Base-by-base conservation (phyloP, 495 filamentous ascomycete genomes). In the Massariosphaeria phaeospora region DNA sequence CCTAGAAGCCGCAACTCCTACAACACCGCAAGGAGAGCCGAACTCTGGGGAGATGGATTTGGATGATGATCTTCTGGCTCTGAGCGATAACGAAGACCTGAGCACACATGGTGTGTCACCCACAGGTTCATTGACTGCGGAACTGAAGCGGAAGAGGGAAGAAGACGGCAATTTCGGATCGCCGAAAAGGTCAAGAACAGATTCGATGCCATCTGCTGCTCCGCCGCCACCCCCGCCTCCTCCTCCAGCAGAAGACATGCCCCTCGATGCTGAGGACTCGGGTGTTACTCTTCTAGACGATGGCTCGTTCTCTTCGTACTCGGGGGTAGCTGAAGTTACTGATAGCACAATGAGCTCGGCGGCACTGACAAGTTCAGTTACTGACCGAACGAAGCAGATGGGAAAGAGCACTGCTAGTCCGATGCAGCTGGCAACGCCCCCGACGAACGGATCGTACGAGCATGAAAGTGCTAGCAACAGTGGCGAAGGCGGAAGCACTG, bases 111-210 rank as follows among this genome's bases (percentile, higher is more conserved):
- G 41, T 10, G 20, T 18, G 1, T 57, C 54, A 68, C 42, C 65
- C 57, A 49, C 59, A 20, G 62, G 65, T 57, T 66, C 67, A 17
- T 70, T 72, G 12, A 51, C 48, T 41, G 36, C 52, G 71, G 75
- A 61, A 24, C 70, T 79, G 20, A 89, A 89, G 69, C 79, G 85
- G 13, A 86, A 86, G 68, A 73, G 81, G 29, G 73, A 76, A 20
- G 70, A 21, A 47, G 65, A 62, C 26, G 68, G 61, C 41, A 65
- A 67, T 31, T 53, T 67, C 20, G 45, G 63, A 5, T 71, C 70
- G 51, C 68, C 56, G 33, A 73, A 73, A 63, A 68, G 59, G 43
- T 41, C 60, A 13, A 66, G 62, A 48, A 69, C 67, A 1, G 65
- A 70, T 10, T 44, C 35, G 40, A 50, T 62, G 17, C 63, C 66